phyloP scores from a whole-genome alignment of 805 yeast species.

The Kazachstania taianensis region DNA sequence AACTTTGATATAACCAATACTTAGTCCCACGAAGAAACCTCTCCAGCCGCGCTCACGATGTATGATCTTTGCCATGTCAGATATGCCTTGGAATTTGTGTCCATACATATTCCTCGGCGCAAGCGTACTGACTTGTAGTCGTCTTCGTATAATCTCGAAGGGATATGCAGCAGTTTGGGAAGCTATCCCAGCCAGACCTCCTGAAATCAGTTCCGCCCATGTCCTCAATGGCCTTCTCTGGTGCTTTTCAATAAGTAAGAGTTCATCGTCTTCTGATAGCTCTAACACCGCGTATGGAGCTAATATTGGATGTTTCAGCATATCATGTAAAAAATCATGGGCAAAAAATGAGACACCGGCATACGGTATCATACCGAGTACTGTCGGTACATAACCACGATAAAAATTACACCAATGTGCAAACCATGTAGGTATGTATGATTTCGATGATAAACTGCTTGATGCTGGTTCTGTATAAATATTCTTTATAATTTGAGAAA shows the following conservation, averaged over 20 bases:
- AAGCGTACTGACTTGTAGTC: conserved; percentile 92
- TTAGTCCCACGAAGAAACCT: conserved; percentile 90
- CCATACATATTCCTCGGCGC: conserved; percentile 43
- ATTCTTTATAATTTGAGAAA: conserved; percentile 21
- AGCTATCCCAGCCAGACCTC: conserved; percentile 90
- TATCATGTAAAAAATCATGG: conserved; percentile 83
- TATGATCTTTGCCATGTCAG: conserved; percentile 40
- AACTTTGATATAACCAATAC: conserved; percentile 91
- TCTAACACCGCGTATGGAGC: conserved; percentile 40
- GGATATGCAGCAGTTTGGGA: conserved; percentile 97
- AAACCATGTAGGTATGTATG: conserved; percentile 30
- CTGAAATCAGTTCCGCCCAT: conserved; percentile 90
- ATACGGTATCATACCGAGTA: conserved; percentile 92
- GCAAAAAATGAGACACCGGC: conserved; percentile 96
- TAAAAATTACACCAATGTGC: conserved; percentile 57
- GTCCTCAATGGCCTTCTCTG: conserved; percentile 60
- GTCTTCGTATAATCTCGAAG: conserved; percentile 84
- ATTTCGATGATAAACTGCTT: conserved; percentile 25
- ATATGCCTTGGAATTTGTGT: conserved; percentile 26
- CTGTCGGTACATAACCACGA: conserved; percentile 89
- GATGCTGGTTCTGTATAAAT: conserved; percentile 28
- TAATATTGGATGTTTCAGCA: conserved; percentile 54
- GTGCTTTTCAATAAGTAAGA: conserved; percentile 9
- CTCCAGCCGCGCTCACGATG: conserved; percentile 65
- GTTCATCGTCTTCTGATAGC: conserved; percentile 17